Percentiles rank a stretch among this genome's conserved stretches.
These are phyloP conservation scores for Penicillium sp. DNA, from an alignment of 2,329 filamentous ascomycete species.

Conservation along the genomic window DNA sequence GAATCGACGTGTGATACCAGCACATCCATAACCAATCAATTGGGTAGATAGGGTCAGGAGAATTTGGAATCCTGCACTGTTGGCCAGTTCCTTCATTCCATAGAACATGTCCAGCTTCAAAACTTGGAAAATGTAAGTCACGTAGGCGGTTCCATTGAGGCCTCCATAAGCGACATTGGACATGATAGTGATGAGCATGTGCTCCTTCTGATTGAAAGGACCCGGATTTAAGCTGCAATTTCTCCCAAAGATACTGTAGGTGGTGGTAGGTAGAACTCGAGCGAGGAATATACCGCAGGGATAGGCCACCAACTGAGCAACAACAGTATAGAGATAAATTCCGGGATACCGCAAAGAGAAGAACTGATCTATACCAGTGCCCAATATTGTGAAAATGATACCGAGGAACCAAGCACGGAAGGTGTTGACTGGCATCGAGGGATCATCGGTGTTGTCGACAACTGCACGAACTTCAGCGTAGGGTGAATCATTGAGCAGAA, in stretches of 20 bases:
- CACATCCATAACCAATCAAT: conserved; percentile 41
- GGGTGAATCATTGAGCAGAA: conserved; percentile 20
- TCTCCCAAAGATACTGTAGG: conserved; percentile 17
- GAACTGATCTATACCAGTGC: conserved; percentile 49
- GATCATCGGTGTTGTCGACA: conserved; percentile 30
- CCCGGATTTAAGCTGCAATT: conserved; percentile 42
- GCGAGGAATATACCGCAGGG: conserved; percentile 44
- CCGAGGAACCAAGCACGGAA: conserved; percentile 47
- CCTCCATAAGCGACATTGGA: conserved; percentile 47
- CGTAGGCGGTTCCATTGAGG: conserved; percentile 8
- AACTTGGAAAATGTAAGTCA: conserved; percentile 11
- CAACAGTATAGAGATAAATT: conserved; percentile 46
- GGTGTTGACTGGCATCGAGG: conserved; percentile 29
- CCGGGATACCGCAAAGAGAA: conserved; percentile 49
- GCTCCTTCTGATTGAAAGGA: conserved; percentile 50
- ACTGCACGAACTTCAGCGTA: conserved; percentile 32
- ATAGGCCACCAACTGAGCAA: conserved; percentile 47
- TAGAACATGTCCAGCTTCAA: conserved; percentile 14
- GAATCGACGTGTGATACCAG: conserved; percentile 37
- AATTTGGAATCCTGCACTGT: conserved; percentile 37
- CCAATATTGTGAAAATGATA: conserved; percentile 17
- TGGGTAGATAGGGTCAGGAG: conserved; percentile 41
- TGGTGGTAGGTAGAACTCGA: conserved; percentile 41
- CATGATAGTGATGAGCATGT: conserved; percentile 50
- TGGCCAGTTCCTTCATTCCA: conserved; percentile 3